Conservation (phyloP, 208 protist species). For the Histomonas meleagridis region DNA sequence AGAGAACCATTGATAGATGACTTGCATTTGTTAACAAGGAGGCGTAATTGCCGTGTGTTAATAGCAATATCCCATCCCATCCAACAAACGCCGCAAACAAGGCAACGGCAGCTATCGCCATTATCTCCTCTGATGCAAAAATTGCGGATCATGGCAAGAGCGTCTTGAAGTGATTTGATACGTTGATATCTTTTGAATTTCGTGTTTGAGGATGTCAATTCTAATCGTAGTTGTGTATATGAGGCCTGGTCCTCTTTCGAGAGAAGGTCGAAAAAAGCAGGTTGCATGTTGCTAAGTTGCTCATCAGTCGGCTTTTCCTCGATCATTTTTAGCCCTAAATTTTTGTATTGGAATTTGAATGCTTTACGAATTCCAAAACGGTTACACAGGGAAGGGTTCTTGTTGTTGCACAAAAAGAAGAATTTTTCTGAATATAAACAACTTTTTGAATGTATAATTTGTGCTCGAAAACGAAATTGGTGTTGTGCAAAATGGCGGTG, state of each 20-base stretch:
- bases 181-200: not conserved
- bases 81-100: conserved; percentile 24
- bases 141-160: not conserved
- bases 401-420: too few relatives aligned
- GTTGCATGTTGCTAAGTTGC: too few relatives aligned
- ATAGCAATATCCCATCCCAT: not conserved
- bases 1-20: conserved; percentile 24
- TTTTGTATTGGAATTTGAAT: too few relatives aligned
- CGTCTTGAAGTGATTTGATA: not conserved
- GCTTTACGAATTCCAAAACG: too few relatives aligned
- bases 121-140: not conserved
- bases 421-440: too few relatives aligned
- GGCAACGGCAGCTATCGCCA: not conserved
- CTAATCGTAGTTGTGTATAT: not conserved
- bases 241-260: not conserved
- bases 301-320: too few relatives aligned
- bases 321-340: too few relatives aligned
- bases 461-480: too few relatives aligned
- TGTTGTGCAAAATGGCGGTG: too few relatives aligned
- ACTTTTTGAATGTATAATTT: too few relatives aligned
- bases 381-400: too few relatives aligned
- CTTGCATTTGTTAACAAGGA: conserved; percentile 6
- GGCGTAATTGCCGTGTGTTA: conserved; percentile 11
- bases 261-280: conserved; percentile 22
- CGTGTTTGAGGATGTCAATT: not conserved